A percentile compares a stretch with the other conserved stretches of the same genome.
These are phyloP conservation scores for Halteria grandinella DNA, from an alignment of 73 alveolate species.

Conservation along the genomic window DNA sequence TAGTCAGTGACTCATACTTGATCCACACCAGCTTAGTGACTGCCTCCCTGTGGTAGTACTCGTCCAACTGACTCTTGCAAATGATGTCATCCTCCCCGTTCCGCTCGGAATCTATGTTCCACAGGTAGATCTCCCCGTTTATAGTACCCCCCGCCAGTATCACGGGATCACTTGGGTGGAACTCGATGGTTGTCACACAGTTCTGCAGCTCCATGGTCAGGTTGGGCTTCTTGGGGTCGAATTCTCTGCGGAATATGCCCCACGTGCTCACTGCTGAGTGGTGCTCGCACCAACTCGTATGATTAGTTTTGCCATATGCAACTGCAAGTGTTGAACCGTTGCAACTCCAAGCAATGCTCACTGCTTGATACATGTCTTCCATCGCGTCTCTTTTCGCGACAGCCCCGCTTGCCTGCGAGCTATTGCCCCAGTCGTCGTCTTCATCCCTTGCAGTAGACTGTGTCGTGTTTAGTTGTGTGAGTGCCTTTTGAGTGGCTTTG, in stretches of 20 bases:
- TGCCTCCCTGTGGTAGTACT: conserved; percentile 84
- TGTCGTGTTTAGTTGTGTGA: neutral
- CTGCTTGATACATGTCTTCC: conserved; percentile 62
- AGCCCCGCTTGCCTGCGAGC: neutral
- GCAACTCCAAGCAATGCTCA: conserved; percentile 79
- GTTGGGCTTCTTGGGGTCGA: conserved; percentile 70
- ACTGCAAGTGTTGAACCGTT: conserved; percentile 87
- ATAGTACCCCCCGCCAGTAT: conserved; percentile 84
- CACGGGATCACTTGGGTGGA: conserved; percentile 78
- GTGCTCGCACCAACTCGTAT: conserved; percentile 72
- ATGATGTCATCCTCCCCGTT: conserved; percentile 66
- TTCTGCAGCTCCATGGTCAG: conserved; percentile 63
- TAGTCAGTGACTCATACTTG: conserved; percentile 30
- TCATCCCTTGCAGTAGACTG: conserved; percentile 16
- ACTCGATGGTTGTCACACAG: conserved; percentile 66
- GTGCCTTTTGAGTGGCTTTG: conserved; percentile 41
- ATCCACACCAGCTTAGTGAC: conserved; percentile 78
- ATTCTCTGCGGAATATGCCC: conserved; percentile 79
- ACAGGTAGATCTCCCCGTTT: conserved; percentile 80
- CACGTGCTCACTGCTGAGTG: conserved; percentile 71
- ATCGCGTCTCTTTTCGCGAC: conserved; percentile 19
- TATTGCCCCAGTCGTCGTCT: conserved; percentile 60
- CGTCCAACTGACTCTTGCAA: conserved; percentile 73
- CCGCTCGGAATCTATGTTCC: conserved; percentile 67
- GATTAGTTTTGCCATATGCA: conserved; percentile 78